phyloP scores from a whole-genome alignment of 2,329 filamentous ascomycete species.

The Paramyrothecium roridum region DNA sequence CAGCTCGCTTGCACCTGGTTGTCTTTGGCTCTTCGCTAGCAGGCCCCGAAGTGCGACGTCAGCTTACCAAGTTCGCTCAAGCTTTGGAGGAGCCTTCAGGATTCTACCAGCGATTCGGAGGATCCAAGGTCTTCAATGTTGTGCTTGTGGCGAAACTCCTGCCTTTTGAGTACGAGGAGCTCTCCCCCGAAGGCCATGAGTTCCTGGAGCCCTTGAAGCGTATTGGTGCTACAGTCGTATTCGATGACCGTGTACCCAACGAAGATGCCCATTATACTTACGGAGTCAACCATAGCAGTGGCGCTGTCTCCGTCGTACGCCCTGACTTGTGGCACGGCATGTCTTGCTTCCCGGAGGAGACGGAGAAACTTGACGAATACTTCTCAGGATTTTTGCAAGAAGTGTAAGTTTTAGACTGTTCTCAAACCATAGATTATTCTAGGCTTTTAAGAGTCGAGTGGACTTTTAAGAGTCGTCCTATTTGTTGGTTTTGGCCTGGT shows the following conservation, averaged over 20 bases:
- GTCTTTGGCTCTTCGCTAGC: slow-evolving; percentile 20
- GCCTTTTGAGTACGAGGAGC: slow-evolving; percentile 15
- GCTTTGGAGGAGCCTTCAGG: slow-evolving; percentile 9
- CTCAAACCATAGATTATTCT: background rate
- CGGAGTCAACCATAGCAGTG: slow-evolving; percentile 3
- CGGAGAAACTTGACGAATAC: background rate
- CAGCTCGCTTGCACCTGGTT: slow-evolving; percentile 21
- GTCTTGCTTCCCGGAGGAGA: slow-evolving; percentile 1
- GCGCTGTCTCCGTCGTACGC: slow-evolving; percentile 2
- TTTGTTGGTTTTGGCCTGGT: too few relatives aligned
- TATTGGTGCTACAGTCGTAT: background rate
- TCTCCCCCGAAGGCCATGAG: background rate
- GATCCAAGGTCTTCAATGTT: slow-evolving; percentile 19
- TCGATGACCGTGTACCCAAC: slow-evolving; percentile 4
- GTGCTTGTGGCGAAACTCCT: slow-evolving; percentile 21
- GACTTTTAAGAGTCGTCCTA: too few relatives aligned
- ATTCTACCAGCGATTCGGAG: slow-evolving; percentile 23
- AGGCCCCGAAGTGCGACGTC: slow-evolving; percentile 9
- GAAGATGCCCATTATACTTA: slow-evolving; percentile 5
- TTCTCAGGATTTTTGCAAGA: slow-evolving; percentile 1
- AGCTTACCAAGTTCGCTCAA: slow-evolving; percentile 9
- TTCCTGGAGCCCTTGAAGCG: background rate
- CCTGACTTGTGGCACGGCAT: slow-evolving; percentile 5
- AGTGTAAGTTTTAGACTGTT: background rate
- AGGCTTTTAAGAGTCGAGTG: too few relatives aligned